Base-by-base conservation (phyloP, 2,329 filamentous ascomycete genomes). In the Pseudogymnoascus sp. region DNA sequence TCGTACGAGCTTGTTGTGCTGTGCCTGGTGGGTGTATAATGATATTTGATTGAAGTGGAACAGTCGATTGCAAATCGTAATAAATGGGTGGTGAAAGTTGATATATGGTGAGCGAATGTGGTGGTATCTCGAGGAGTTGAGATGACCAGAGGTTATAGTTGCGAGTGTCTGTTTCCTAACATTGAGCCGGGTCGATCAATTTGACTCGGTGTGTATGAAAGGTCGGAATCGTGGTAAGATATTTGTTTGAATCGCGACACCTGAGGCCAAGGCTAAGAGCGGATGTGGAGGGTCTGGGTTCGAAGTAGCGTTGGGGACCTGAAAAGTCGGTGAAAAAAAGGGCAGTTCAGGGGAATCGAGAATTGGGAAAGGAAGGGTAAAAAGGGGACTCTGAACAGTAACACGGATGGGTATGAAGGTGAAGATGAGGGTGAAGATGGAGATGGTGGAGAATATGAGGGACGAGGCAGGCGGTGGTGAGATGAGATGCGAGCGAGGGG, bases 1-100 rank as follows among this genome's bases (percentile, higher is more conserved):
- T 56, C 16, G 50, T 56, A 10, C 28, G 28, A 56, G 50, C 28
- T 33, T 56, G n/a, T 18, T 31, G 50, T 56, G 50, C 33, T 56
- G 50, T 56, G 50, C 50, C 50, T 56, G 28, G n/a, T 10, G 14
- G 50, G n/a, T 25, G 50, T 56, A 16, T 56, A 56, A 56, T 56
- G 50, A 18, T 56, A 56, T 56, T 56, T 56, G 50, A 21, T 56
- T 56, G 50, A 56, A 56, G 50, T 33, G 16, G 28, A 56, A 56
- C 50, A 4, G 50, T 56, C 10, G 50, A 56, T 56, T 56, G 50
- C 50, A 56, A 56, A 33, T 56, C 50, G 50, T 18, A 33, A 56
- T 56, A 33, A 31, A 56, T 56, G 47, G 47, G 28, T 42, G 14
- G 47, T 33, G 8, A 12, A 56, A 11, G 47, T 18, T 56, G 47